phyloP scores from a whole-genome alignment of 1,284 basidiomycete species.

The Tremellales sp. region DNA sequence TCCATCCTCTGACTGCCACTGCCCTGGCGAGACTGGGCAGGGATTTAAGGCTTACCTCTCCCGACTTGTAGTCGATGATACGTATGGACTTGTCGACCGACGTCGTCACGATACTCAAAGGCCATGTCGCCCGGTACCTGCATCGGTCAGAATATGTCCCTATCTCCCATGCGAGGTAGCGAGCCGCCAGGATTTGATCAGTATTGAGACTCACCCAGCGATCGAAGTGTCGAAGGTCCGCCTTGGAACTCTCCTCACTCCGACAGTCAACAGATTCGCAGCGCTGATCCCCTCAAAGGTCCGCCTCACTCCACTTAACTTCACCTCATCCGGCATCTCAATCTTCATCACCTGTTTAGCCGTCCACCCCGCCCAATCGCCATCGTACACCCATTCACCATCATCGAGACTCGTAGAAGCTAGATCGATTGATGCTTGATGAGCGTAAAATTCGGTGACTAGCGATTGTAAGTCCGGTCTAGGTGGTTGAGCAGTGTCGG shows the following conservation, averaged over 20 bases:
- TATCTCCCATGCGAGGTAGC: no score
- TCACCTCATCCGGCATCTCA: conserved; percentile 14
- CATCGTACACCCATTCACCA: conserved; percentile 5
- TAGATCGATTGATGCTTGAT: conserved; percentile 19
- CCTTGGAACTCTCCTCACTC: conserved; percentile 22
- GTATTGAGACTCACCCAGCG: conserved; percentile 37
- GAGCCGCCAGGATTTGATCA: no score
- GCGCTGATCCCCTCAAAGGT: conserved; percentile 33
- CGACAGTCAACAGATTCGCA: conserved; percentile 38
- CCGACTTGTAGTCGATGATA: conserved; percentile 70
- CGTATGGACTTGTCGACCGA: conserved; percentile 76
- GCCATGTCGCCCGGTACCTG: conserved; percentile 26
- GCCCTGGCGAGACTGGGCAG: background rate
- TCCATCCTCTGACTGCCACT: conserved; percentile 6
- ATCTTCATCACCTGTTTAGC: conserved; percentile 20
- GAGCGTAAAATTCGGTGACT: conserved; percentile 28
- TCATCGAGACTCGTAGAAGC: conserved; percentile 9
- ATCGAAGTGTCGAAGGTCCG: conserved; percentile 38
- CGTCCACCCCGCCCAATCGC: conserved; percentile 18
- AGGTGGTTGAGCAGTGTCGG: conserved; percentile 24
- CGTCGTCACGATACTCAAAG: conserved; percentile 61
- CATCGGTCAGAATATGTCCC: background rate
- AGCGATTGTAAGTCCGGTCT: conserved; percentile 38
- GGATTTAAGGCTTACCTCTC: conserved; percentile 56
- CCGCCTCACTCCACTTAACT: conserved; percentile 15